Evolutionary conservation across 2,329 filamentous ascomycete species (phyloP), one percentile per base, ranked within the genome.

Genomic region (Ophiostoma himal-ulmi): DNA sequence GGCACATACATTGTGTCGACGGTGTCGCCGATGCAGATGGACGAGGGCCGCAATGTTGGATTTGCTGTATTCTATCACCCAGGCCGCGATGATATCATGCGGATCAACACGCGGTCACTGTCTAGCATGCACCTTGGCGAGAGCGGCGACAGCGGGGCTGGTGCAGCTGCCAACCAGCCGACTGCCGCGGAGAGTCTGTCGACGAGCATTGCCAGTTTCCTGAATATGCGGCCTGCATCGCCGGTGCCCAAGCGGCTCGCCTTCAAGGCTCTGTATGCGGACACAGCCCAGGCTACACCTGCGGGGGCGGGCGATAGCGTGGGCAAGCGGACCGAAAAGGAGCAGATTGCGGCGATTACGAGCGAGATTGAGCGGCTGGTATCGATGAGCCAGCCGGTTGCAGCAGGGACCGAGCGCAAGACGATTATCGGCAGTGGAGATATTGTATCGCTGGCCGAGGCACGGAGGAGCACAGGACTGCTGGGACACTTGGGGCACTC

Each of bases 1-100:
- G 95, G 95, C 26, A 90, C 92, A 0, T 99, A 98, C 76, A 91
- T 99, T 76, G 97, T 93, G 0, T 94, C 91, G 2, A 95, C 93
- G 0, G 84, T 97, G 5, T 93, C 93, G 0, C 82, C 89, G 1
- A 84, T 88, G 0, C 92, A 97, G 76, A 86, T 88, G 74, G 91
- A 97, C 74, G 90, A 92, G 77, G 81, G 83, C 69, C 89, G 87
- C 77, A 98, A 98, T 75, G 87, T 96, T 0, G 95, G 95, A 0
- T 86, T 98, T 69, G 86, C 96, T 1, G 81, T 99, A 10, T 86
- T 86, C 14, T 98, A 96, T 77, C 85, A 87, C 73, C 88, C 91
- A 0, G 88, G 89, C 0, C 88, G 88, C 65, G 85, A 86, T 68
- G 91, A 94, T 74, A 83, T 94, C 54, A 85, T 90, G 57, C 85